Base-by-base conservation (phyloP, 352 stramenopile genomes). In the Globisporangium spinosum region DNA sequence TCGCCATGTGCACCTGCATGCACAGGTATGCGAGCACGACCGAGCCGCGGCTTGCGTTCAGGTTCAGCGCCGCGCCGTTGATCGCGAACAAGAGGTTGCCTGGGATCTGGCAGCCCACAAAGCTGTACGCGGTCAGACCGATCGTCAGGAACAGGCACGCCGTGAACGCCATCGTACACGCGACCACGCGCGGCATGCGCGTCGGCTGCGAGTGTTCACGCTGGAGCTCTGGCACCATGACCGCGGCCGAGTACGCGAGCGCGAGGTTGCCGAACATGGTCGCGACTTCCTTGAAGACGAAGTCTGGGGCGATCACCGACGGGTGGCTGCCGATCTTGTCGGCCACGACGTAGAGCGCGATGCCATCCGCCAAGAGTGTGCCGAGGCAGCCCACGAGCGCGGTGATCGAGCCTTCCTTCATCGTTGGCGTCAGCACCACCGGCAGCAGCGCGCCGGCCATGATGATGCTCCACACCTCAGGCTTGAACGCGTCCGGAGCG, bases 1-100 rank as follows among this genome's bases (percentile, higher is more conserved):
- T 87, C 54, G 77, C 83, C 66, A 89, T 82, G 68, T 89, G 80
- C 58, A 89, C 58, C 68, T 87, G 80, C 80, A 89, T 89, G 73
- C 83, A 87, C 67, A 82, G 69, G 59, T 80, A 89, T 9, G 76
- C 81, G 13, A 86, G 65, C 61, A 86, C 77, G 62, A 87, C 77
- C 63, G 70, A 72, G 68, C 79, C 81, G 25, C 79, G 72, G 64
- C 79, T 75, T 2, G 81, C 70, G 22, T 77, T 63, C 58, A 89
- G 69, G 61, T 83, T 68, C 10, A 89, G 67, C 4, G 75, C 74
- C 0, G 76, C 75, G 20, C 73, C 73, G 20, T 73, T 79, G 51
- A 90, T 85, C 9, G 82, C 71, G 58, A 90, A 89, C 15, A 90
- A 60, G 34, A 90, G 70, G 62, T 89, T 89, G 23, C 78, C 77